Conservation (phyloP, 257 asterid genomes). For the Fraxinus anomala region DNA sequence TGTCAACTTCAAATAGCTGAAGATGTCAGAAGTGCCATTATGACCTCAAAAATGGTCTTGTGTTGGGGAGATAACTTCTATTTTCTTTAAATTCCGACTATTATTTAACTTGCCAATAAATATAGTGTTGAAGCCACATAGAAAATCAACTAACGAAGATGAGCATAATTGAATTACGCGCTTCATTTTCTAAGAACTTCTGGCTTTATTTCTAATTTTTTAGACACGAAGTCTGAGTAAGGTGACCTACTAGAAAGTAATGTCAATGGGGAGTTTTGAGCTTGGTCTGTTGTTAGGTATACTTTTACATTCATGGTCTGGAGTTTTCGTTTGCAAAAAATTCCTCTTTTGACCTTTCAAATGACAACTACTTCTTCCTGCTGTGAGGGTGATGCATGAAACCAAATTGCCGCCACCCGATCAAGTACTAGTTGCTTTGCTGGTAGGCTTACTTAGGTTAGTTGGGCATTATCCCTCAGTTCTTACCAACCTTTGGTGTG, state of each 20-base stretch:
- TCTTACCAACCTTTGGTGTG: too few relatives aligned
- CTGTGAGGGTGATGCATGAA: too few relatives aligned
- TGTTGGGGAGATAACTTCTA: not conserved
- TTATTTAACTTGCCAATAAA: not conserved
- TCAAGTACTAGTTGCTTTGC: too few relatives aligned
- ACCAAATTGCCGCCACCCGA: too few relatives aligned
- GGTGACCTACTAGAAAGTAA: not conserved
- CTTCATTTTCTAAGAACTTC: not conserved
- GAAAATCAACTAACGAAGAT: not conserved
- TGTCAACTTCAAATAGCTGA: not conserved
- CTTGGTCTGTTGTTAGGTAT: not conserved
- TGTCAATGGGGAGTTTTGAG: not conserved
- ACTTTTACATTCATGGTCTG: not conserved
- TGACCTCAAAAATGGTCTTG: not conserved
- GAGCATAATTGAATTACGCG: not conserved
- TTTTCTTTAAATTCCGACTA: not conserved
- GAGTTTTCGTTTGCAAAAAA: not conserved
- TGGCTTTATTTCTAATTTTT: not conserved
- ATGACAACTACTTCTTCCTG: too few relatives aligned
- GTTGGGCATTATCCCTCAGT: too few relatives aligned
- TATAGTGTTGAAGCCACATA: not conserved
- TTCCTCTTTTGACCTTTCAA: not conserved
- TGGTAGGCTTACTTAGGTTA: too few relatives aligned
- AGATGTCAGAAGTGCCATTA: not conserved
- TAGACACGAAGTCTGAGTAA: not conserved